A percentile compares a stretch with the other conserved stretches of the same genome.
These are phyloP conservation scores for Telopea speciosissima DNA, from an alignment of 177 flowering plant species.

Conservation along the genomic window DNA sequence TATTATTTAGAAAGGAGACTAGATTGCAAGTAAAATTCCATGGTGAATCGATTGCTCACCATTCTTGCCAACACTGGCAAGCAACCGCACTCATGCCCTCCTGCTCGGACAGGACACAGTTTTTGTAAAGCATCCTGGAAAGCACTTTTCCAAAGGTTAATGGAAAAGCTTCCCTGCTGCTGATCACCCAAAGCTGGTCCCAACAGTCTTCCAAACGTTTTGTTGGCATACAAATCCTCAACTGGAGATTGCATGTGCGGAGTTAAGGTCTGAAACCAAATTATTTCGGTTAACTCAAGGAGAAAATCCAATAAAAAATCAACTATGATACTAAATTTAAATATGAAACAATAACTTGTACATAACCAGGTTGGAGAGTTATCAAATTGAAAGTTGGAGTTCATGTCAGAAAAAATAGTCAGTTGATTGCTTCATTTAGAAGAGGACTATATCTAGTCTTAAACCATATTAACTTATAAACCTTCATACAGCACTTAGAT, in stretches of 20 bases:
- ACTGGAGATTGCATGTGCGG: constrained; percentile 87
- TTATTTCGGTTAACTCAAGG: background rate
- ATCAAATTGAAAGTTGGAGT: background rate
- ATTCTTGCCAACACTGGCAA: constrained; percentile 5
- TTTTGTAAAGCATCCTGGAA: constrained; percentile 78
- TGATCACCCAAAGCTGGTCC: constrained; percentile 81
- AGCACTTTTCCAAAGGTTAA: constrained; percentile 82
- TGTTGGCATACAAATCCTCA: constrained; percentile 24
- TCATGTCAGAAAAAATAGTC: background rate
- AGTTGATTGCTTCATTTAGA: background rate
- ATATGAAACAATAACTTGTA: background rate
- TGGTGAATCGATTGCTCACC: constrained; percentile 11
- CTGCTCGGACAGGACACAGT: constrained; percentile 15
- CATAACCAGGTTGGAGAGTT: background rate
- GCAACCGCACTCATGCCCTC: constrained; percentile 1
- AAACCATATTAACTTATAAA: background rate
- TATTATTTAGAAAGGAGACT: background rate
- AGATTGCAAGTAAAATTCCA: background rate
- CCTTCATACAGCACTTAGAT: background rate
- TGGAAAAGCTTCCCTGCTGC: constrained; percentile 76
- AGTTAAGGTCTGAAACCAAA: constrained; percentile 61
- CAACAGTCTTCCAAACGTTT: constrained; percentile 33
- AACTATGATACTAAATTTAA: background rate
- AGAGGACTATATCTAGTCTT: background rate
- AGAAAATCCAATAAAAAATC: background rate